Evolutionary conservation across 768 basidiomycete species (phyloP), one percentile per base, ranked within the genome.

Genomic region (Sporobolomyces pararoseus): DNA sequence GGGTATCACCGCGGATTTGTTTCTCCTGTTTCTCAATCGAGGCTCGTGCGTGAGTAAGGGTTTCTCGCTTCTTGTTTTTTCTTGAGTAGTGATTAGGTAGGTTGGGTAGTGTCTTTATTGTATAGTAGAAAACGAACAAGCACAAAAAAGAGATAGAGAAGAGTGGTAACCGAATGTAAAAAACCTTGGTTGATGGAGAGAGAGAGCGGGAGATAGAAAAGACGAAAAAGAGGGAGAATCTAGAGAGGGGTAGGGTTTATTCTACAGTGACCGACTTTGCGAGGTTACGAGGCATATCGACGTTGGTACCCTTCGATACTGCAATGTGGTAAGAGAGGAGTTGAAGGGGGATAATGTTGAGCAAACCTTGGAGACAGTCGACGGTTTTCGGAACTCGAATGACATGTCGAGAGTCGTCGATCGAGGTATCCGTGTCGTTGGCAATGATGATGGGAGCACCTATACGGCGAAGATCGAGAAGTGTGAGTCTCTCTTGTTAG

Each of bases 291-390:
- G 64, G 64, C 64, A 65, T 65, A 42, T 65, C 64, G 64, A 98
- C 95, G 79, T 98, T 95, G 74, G 90, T 93, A 37, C 94, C 96
- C 78, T 92, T 92, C 83, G 85, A 89, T 76, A 98, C 87, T 4
- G 95, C 95, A 70, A 99, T 82, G 82, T 98, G 94, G 81, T 99
- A 99, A 72, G 90, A 91, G 23, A 98, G 84, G 71, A 99, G 84
- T 79, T 98, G 96, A 70, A 99, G 84, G 47, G 96, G 96, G 66
- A 98, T 88, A 80, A 99, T 89, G 83, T 98, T 99, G 80, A 99
- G 81, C 75, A 99, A 79, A 27, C 96, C 96, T 81, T 99, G 96
- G 61, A 98, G 81, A 76, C 87, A 91, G 80, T 98, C 96, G 69
- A 95, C 87, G 3, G 95, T 96, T 82, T 86, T 86, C 63, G 95